phyloP scores from a whole-genome alignment of 202 grass and related monocot species.

The Cymbopogon flexuosus region DNA sequence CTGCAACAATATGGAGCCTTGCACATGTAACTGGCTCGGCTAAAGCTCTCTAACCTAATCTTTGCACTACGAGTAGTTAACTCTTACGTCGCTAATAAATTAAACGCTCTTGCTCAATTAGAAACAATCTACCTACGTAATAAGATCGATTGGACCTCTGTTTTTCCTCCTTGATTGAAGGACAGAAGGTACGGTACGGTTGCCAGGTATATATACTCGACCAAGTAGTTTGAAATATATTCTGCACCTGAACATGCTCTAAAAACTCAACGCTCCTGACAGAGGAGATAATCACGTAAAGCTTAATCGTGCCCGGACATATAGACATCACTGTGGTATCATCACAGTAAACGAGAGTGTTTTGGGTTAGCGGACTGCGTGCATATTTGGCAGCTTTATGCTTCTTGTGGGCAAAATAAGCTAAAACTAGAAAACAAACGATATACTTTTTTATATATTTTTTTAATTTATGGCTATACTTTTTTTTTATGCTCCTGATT shows the following conservation, averaged over 20 bases:
- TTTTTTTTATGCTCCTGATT: no score
- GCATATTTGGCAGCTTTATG: no score
- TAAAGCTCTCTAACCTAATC: conserved; percentile 30
- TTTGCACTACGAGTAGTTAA: conserved; percentile 7
- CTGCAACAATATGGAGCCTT: neutral
- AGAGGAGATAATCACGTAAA: no score
- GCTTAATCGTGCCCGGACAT: no score
- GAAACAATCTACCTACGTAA: neutral
- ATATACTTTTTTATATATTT: no score
- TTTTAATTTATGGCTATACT: no score
- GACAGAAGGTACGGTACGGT: neutral
- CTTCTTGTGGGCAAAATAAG: no score
- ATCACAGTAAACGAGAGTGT: no score
- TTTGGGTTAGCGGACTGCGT: no score
- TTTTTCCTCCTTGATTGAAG: neutral
- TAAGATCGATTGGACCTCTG: neutral
- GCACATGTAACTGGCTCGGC: neutral
- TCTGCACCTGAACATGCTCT: neutral
- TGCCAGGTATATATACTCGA: neutral
- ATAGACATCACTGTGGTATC: no score
- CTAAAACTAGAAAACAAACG: no score
- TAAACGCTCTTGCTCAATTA: neutral
- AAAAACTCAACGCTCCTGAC: neutral
- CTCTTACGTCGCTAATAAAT: neutral
- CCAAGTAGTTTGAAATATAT: neutral